Evolutionary conservation across 257 asterid species (phyloP).

Genomic region (Paraleonurus japonicus): DNA sequence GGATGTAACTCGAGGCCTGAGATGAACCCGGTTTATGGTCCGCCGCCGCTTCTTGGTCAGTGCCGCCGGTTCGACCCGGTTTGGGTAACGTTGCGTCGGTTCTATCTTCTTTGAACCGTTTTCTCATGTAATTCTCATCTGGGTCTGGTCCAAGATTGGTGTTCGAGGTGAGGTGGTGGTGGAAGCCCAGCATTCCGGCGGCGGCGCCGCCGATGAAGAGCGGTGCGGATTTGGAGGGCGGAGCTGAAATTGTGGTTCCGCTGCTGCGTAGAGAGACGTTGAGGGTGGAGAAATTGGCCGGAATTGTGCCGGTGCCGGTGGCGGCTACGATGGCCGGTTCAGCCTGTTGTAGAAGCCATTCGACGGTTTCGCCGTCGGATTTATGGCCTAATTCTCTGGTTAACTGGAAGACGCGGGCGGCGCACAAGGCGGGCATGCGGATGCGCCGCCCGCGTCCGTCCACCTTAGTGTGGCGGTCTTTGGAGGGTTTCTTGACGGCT

Average conservation of each 20-base stretch:
- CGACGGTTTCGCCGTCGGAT: conserved; percentile 58
- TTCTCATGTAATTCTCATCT: conserved; percentile 52
- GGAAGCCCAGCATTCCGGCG: conserved; percentile 60
- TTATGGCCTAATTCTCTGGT: conserved; percentile 54
- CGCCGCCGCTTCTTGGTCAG: conserved; percentile 40
- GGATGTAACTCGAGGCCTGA: conserved; percentile 41
- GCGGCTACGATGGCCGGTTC: conserved; percentile 55
- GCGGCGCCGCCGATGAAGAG: conserved; percentile 52
- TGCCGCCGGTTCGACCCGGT: conserved; percentile 22
- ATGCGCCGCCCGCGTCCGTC: conserved; percentile 63
- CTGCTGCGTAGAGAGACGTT: conserved; percentile 60
- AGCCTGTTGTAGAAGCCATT: conserved; percentile 57
- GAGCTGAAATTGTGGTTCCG: conserved; percentile 65
- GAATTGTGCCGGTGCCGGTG: conserved; percentile 63
- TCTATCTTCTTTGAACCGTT: conserved; percentile 45
- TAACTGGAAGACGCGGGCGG: conserved; percentile 57
- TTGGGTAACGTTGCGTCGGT: conserved; percentile 41
- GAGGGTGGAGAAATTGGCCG: conserved; percentile 71
- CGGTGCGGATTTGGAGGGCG: conserved; percentile 58
- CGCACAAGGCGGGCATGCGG: conserved; percentile 62
- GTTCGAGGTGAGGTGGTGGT: conserved; percentile 48
- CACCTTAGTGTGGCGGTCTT: conserved; percentile 59
- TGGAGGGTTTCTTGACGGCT: conserved; percentile 40
- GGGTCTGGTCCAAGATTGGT: conserved; percentile 40
- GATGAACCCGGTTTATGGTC: conserved; percentile 48